Evolutionary conservation across 768 basidiomycete genomes (phyloP).

Genomic region (Phanerochaete carnosa): DNA sequence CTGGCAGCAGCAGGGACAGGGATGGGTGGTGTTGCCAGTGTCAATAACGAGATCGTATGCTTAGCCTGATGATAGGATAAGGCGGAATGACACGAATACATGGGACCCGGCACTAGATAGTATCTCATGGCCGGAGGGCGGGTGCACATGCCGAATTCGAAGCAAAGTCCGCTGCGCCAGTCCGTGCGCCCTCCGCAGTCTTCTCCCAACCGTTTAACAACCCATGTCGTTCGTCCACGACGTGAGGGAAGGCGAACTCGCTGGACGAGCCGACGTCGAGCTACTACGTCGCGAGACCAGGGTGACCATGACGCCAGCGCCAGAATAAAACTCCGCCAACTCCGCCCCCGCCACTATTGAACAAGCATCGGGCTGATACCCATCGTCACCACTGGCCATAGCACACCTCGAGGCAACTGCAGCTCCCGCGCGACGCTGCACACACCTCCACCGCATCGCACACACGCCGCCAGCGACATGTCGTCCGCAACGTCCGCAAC

Average conservation of each 20-base stretch:
- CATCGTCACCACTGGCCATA: conserved; percentile 8
- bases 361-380: neutral
- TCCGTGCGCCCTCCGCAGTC: neutral
- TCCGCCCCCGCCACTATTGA: conserved; percentile 4
- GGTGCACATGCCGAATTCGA: neutral
- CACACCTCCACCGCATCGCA: neutral
- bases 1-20: neutral
- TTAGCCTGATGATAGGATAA: neutral
- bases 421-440: neutral
- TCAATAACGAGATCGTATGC: neutral
- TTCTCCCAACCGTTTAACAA: neutral
- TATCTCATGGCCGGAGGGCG: neutral
- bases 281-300: neutral
- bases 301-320: neutral
- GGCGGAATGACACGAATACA: neutral
- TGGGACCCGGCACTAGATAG: neutral
- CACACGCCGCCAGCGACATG: neutral
- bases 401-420: conserved; percentile 3
- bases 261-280: neutral
- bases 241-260: neutral
- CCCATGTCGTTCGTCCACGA: neutral
- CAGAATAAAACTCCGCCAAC: conserved; percentile 7
- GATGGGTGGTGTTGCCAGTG: neutral
- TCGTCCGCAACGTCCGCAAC: conserved; percentile 10
- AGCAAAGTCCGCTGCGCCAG: neutral